Evolutionary conservation across 129 eudicot genomes (phyloP), one percentile per base, ranked within the genome.

Genomic region (Chrysanthemum seticuspe): DNA sequence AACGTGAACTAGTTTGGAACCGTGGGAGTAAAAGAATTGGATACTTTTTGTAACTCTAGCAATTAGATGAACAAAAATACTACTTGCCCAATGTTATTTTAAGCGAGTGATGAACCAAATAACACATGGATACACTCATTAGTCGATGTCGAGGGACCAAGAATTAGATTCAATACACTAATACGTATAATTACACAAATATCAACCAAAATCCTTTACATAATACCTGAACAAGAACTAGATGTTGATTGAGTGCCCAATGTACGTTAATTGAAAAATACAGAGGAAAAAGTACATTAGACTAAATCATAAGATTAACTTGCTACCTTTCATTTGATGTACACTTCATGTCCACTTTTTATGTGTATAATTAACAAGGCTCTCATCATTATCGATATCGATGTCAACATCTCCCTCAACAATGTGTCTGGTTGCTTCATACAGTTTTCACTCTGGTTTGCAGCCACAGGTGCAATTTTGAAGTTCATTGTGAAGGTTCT

Each of bases 401-500:
- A 70, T 56, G n/a, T 56, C 36, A 67, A 67, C 19, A 52, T 27
- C 31, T 57, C 68, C n/a, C 45, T 51, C 56, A 62, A 40, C 47
- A 40, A 40, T 48, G 10, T n/a, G 3, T 62, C 62, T 70, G 21
- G 19, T 51, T 19, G 23, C 29, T 62, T 63, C 15, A 14, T 53
- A 4, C 34, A 13, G 0, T 16, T 27, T 45, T 78, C 78, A 72
- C 10, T 49, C 81, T 70, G 82, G 75, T 73, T 85, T 83, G 85
- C 97, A 85, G 72, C 97, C 97, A 71, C 97, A 90, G 13, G 82
- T 70, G 83, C 97, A 90, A 60, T 67, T 65, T 23, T 87, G 80
- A 25, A 87, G 86, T 19, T 90, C 95, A 2, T 78, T 65, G 65
- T 87, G 81, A 34, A 90, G 89, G 54, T 55, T 77, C 97, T 90